phyloP scores from a whole-genome alignment of 2,329 filamentous ascomycete species.

The Ceratocystis cacaofunesta region DNA sequence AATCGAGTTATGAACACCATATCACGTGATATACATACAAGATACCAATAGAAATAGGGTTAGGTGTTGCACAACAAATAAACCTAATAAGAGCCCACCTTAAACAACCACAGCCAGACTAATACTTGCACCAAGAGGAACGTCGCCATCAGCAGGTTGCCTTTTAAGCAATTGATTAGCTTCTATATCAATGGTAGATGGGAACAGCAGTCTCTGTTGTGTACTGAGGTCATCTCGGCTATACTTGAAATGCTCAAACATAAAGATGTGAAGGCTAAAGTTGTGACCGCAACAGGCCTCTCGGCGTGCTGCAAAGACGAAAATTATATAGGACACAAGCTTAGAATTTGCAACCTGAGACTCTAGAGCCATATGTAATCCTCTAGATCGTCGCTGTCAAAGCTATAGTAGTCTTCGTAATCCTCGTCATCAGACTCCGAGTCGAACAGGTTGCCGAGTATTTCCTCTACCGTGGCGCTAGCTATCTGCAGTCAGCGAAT shows the following conservation, averaged over 20 bases:
- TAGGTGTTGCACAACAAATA: neutral
- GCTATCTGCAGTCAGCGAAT: neutral
- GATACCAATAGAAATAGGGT: neutral
- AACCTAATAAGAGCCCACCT: neutral
- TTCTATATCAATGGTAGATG: too few species aligned
- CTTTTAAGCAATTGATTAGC: too few species aligned
- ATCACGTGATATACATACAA: neutral
- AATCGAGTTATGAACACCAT: neutral
- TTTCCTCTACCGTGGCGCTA: neutral
- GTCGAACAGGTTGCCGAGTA: neutral
- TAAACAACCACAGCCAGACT: neutral
- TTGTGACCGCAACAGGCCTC: neutral
- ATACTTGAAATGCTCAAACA: too few species aligned
- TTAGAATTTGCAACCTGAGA: neutral
- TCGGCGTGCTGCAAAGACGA: too few species aligned
- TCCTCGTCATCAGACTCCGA: neutral
- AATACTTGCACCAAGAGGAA: too few species aligned
- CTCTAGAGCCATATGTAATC: neutral
- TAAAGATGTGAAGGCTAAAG: neutral
- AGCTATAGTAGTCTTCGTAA: neutral
- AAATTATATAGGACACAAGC: too few species aligned
- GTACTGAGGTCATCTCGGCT: too few species aligned
- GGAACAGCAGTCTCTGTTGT: too few species aligned
- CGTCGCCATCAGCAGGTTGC: too few species aligned
- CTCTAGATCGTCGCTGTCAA: neutral